A percentile compares a stretch with the other conserved stretches of the same genome.
Conservation (phyloP, 257 asterid genomes). For the Linderniella brevidens region DNA sequence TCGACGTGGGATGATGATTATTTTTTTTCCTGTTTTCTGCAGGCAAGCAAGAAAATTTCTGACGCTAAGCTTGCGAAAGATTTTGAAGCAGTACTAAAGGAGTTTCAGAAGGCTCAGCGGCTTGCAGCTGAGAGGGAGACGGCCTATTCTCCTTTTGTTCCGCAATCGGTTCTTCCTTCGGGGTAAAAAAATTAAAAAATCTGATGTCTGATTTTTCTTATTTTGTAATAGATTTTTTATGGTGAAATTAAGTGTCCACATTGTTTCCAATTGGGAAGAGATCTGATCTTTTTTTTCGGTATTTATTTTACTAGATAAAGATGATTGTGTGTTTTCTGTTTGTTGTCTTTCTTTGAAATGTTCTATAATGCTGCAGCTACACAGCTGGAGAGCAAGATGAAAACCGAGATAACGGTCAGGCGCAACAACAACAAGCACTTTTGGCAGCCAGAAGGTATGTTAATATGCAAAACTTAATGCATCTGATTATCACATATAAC, state of each 20-base stretch:
- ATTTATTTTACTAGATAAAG: neutral
- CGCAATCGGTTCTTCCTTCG: constrained; percentile 42
- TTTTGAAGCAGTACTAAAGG: constrained; percentile 79
- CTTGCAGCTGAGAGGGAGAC: constrained; percentile 82
- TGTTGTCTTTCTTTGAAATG: constrained; percentile 4
- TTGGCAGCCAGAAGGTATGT: constrained; percentile 68
- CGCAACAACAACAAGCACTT: constrained; percentile 55
- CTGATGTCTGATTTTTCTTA: neutral
- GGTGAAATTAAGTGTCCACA: too few relatives aligned
- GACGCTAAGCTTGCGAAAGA: constrained; percentile 96
- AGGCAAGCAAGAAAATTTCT: constrained; percentile 76
- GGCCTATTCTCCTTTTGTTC: constrained; percentile 49
- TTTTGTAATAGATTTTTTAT: neutral
- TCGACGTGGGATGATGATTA: neutral
- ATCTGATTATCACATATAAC: too few relatives aligned
- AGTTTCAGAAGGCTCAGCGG: constrained; percentile 72
- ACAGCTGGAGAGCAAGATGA: constrained; percentile 44
- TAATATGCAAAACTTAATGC: constrained; percentile 1
- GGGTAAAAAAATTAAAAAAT: constrained; percentile 23
- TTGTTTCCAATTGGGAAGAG: too few relatives aligned
- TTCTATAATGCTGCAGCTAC: constrained; percentile 32
- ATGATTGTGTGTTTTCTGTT: neutral
- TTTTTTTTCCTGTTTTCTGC: constrained; percentile 11
- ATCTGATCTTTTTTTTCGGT: too few relatives aligned
- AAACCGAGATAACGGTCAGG: constrained; percentile 31